phyloP scores from a whole-genome alignment of 805 yeast species.

The Wickerhamiella australiensis region DNA sequence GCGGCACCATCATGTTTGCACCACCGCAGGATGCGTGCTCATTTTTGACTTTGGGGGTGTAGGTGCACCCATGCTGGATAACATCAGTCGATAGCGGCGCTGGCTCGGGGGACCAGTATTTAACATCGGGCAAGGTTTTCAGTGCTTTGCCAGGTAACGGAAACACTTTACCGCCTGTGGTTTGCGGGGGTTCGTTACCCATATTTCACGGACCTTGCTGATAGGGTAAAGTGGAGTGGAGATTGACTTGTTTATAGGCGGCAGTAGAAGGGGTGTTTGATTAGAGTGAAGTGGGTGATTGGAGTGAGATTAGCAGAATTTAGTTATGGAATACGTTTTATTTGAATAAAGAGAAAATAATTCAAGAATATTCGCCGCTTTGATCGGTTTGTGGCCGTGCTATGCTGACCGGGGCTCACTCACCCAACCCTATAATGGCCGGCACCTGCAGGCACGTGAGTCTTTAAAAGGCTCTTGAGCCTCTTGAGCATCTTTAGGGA shows the following conservation, averaged over 20 bases:
- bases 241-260: neutral
- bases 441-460: neutral
- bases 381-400: too few relatives aligned
- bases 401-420: too few relatives aligned
- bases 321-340: too few relatives aligned
- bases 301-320: too few relatives aligned
- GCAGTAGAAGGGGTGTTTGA: too few relatives aligned
- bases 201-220: neutral
- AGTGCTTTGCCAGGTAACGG: constrained; percentile 24
- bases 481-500: too few relatives aligned
- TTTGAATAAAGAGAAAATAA: too few relatives aligned
- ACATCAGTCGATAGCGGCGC: constrained; percentile 38
- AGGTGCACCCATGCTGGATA: constrained; percentile 61
- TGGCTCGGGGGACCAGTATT: constrained; percentile 51
- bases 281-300: too few relatives aligned
- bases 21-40: constrained; percentile 63
- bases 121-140: constrained; percentile 50
- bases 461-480: neutral
- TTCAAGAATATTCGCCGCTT: too few relatives aligned
- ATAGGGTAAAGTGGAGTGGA: neutral
- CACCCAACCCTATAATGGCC: too few relatives aligned
- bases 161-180: constrained; percentile 22
- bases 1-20: constrained; percentile 33
- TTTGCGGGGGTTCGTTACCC: neutral
- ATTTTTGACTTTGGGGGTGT: constrained; percentile 46